phyloP scores from a whole-genome alignment of 805 yeast genomes.

The Priceomyces carsonii region DNA sequence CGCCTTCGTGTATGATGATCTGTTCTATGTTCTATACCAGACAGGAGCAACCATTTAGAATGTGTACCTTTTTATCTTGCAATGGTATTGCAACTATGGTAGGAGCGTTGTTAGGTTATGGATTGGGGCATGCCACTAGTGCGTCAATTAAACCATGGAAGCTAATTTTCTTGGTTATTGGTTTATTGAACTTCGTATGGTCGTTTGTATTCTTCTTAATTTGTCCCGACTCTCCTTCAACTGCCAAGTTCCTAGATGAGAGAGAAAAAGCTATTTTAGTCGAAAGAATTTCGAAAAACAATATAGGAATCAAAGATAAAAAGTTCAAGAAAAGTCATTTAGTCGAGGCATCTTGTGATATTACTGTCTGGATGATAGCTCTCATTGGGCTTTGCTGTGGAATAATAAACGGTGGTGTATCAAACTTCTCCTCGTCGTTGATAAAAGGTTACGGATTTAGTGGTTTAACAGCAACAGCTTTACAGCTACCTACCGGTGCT shows the following conservation, averaged over 20 bases:
- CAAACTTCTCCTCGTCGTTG: constrained; percentile 27
- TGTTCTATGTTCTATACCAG: constrained; percentile 32
- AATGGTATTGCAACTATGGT: constrained; percentile 29
- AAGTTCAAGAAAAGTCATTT: constrained; percentile 20
- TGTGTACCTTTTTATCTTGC: constrained; percentile 26
- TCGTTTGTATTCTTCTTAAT: constrained; percentile 16
- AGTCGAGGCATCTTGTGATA: constrained; percentile 21
- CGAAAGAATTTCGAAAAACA: constrained; percentile 20
- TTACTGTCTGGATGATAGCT: constrained; percentile 19
- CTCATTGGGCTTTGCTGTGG: constrained; percentile 30
- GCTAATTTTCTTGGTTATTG: constrained; percentile 21
- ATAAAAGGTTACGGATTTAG: constrained; percentile 33
- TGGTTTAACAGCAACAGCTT: constrained; percentile 25
- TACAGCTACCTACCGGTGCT: constrained; percentile 28
- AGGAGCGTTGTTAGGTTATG: constrained; percentile 26
- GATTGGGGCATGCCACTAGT: constrained; percentile 29
- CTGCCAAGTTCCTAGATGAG: constrained; percentile 31
- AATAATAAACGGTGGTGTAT: constrained; percentile 28
- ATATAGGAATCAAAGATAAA: constrained; percentile 27
- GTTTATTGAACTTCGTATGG: constrained; percentile 20
- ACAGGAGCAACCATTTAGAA: constrained; percentile 32
- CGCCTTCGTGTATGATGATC: constrained; percentile 35
- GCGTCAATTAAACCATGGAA: constrained; percentile 25
- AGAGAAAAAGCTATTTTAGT: constrained; percentile 28
- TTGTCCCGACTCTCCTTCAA: constrained; percentile 26